phyloP scores from a whole-genome alignment of 345 rosid genomes.

The Capsella bursapastoris region DNA sequence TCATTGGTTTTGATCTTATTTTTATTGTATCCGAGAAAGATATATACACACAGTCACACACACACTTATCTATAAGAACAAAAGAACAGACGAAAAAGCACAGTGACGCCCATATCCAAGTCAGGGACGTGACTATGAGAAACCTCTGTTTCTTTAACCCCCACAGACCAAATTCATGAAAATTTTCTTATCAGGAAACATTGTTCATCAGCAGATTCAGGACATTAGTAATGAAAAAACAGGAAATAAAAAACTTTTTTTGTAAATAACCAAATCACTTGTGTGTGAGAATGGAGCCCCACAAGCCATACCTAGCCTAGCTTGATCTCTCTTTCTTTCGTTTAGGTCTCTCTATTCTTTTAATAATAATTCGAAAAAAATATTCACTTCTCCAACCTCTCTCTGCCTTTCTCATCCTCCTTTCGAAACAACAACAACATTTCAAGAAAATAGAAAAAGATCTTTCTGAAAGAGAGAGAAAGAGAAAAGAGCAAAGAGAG shows the following conservation, averaged over 20 bases:
- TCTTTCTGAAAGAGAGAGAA: conserved; percentile 19
- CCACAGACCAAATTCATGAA: conserved; percentile 22
- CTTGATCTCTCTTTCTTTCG: conserved; percentile 59
- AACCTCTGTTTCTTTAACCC: background rate
- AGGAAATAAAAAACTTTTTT: background rate
- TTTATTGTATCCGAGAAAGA: conserved; percentile 2
- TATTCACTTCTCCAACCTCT: conserved; percentile 35
- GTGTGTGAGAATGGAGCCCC: conserved; percentile 56
- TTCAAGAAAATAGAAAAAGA: conserved; percentile 27
- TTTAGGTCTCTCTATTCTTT: conserved; percentile 27
- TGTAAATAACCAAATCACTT: conserved; percentile 30
- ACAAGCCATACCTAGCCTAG: conserved; percentile 52
- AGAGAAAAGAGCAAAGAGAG: conserved; percentile 13
- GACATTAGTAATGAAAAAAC: conserved; percentile 18
- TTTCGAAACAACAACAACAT: conserved; percentile 1
- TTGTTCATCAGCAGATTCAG: conserved; percentile 41
- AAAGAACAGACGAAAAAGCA: conserved; percentile 41
- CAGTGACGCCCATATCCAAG: conserved; percentile 43
- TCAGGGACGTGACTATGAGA: conserved; percentile 42
- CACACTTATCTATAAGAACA: background rate
- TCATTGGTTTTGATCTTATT: background rate
- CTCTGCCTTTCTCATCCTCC: conserved; percentile 26
- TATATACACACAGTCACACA: background rate
- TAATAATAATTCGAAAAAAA: background rate
- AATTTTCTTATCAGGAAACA: conserved; percentile 35